Conservation (phyloP, 352 stramenopile species). For the Ophiocytium majus region DNA sequence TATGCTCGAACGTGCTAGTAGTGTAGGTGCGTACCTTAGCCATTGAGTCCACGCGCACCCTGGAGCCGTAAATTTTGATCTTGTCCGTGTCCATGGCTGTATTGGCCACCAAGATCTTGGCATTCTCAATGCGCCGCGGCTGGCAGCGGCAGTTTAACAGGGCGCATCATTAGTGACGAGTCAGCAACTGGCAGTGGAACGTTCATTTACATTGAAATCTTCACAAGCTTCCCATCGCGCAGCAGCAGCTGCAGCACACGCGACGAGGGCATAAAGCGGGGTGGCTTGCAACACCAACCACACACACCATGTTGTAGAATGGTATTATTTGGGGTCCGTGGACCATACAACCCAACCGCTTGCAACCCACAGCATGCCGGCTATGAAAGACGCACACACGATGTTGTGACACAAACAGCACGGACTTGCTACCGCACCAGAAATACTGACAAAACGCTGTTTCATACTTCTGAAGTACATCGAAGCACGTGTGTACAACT, state of each 20-base stretch:
- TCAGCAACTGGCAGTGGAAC: not conserved
- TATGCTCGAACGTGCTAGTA: too few species aligned
- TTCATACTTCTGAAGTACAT: too few species aligned
- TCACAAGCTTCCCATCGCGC: not conserved
- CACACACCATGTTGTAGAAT: too few species aligned
- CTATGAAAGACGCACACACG: too few species aligned
- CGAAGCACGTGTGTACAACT: too few species aligned
- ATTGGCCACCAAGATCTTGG: slow-evolving; percentile 98
- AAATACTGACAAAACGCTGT: too few species aligned
- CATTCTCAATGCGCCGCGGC: slow-evolving; percentile 92
- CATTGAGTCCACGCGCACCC: slow-evolving; percentile 95
- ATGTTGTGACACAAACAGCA: too few species aligned
- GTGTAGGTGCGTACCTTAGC: slow-evolving; percentile 78
- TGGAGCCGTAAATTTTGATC: slow-evolving; percentile 99
- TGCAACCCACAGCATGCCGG: too few species aligned
- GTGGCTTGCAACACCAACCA: not conserved
- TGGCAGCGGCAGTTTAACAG: too few species aligned
- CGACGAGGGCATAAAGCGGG: not conserved
- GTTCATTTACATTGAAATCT: not conserved
- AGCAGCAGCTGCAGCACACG: not conserved
- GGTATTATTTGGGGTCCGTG: too few species aligned
- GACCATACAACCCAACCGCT: too few species aligned
- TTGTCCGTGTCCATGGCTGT: slow-evolving; percentile 99
- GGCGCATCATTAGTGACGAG: slow-evolving; percentile 80
- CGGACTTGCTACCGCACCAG: too few species aligned